Conservation (phyloP, 1,284 basidiomycete species). For the Ustilago cynodontis region DNA sequence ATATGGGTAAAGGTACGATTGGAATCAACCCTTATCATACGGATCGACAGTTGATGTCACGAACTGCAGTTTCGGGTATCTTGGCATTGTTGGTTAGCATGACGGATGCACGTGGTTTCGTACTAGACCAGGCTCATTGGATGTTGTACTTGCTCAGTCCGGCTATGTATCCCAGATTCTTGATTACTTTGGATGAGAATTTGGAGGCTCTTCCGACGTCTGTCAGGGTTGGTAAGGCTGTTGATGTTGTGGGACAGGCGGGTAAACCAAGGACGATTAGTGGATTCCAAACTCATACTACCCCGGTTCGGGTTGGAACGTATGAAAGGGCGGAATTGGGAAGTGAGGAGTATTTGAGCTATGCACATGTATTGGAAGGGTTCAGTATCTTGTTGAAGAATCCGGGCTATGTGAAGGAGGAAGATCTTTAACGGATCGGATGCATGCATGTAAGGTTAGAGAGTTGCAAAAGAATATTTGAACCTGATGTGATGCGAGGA, state of each 20-base stretch:
- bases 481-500: background rate
- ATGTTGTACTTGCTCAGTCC: slow-evolving; percentile 95
- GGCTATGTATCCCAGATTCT: slow-evolving; percentile 97
- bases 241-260: slow-evolving; percentile 69
- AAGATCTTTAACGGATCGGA: too few species aligned
- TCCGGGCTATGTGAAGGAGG: slow-evolving; percentile 70
- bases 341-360: slow-evolving; percentile 96
- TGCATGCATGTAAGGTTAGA: too few species aligned
- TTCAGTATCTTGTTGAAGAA: slow-evolving; percentile 71
- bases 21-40: slow-evolving; percentile 98
- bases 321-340: slow-evolving; percentile 94
- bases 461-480: too few species aligned
- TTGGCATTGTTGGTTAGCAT: slow-evolving; percentile 90
- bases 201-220: slow-evolving; percentile 83
- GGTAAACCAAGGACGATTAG: slow-evolving; percentile 70
- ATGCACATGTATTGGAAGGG: slow-evolving; percentile 74
- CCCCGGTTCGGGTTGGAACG: slow-evolving; percentile 92
- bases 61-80: slow-evolving; percentile 90
- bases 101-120: slow-evolving; percentile 91
- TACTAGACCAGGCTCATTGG: slow-evolving; percentile 96
- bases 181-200: slow-evolving; percentile 89
- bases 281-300: slow-evolving; percentile 83
- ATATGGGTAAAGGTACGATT: slow-evolving; percentile 99
- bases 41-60: slow-evolving; percentile 89
- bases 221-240: slow-evolving; percentile 90